Conservation (phyloP, 768 basidiomycete species). For the Botryobasidium botryosum region DNA sequence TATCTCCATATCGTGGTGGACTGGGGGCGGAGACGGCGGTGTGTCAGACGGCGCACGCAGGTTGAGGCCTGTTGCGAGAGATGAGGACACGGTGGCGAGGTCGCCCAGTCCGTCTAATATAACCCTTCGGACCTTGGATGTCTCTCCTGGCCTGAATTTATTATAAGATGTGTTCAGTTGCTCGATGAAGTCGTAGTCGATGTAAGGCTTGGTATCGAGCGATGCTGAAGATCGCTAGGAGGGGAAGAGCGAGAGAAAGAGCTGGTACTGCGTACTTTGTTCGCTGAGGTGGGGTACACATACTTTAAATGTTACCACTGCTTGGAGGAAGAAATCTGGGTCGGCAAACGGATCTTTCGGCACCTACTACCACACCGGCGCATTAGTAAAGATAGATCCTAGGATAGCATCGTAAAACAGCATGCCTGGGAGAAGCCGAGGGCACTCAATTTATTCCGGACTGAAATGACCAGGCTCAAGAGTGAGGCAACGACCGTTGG, state of each 20-base stretch:
- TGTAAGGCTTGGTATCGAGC: conserved; percentile 13
- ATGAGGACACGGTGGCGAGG: conserved; percentile 24
- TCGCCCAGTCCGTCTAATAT: conserved; percentile 45
- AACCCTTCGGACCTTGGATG: conserved; percentile 44
- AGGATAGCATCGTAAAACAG: conserved; percentile 8
- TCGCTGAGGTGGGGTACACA: conserved; percentile 7
- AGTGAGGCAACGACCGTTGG: conserved; percentile 54
- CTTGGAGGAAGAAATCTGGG: conserved; percentile 37
- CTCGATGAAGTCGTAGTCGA: conserved; percentile 23
- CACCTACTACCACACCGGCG: conserved; percentile 19
- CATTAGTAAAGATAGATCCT: background rate
- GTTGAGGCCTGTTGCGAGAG: conserved; percentile 14
- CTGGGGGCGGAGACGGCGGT: background rate
- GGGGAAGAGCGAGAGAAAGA: conserved; percentile 13
- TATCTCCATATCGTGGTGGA: conserved; percentile 21
- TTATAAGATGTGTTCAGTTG: conserved; percentile 31
- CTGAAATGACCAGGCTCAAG: conserved; percentile 46
- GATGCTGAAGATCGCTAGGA: conserved; percentile 25
- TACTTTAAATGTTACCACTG: conserved; percentile 24
- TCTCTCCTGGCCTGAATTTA: conserved; percentile 30
- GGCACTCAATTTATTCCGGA: conserved; percentile 51
- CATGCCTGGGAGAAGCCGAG: conserved; percentile 31
- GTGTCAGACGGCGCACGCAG: conserved; percentile 4
- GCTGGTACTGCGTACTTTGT: conserved; percentile 5
- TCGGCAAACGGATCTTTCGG: conserved; percentile 71